Evolutionary conservation across 441 rosid species (phyloP), one percentile per base, ranked within the genome.

Genomic region (Populus hybrid): DNA sequence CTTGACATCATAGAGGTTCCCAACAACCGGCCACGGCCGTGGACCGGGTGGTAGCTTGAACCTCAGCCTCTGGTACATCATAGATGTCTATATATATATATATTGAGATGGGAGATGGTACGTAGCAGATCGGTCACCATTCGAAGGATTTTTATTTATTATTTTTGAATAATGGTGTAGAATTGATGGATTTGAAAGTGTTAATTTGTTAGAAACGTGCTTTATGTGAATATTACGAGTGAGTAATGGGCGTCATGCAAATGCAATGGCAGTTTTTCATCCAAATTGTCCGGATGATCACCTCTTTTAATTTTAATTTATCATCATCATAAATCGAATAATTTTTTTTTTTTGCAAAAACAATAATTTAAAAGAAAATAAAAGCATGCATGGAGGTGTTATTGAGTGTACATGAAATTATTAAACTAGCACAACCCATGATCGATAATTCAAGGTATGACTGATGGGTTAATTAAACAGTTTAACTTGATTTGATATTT

Each of bases 41-140:
- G 99, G 99, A 0, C 99, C 99, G 0, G 99, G 98, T 0, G 99
- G 99, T 5, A 92, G 91, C 84, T 85, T 91, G 90, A 83, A 95
- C 71, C 93, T 79, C 0, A 91, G 86, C 77, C 86, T 85, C 70
- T 84, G 86, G 80, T 84, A 85, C 18, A 90, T 81, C 24, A 24
- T 24, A 6, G n/a, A 50, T 50, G 59, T 50, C n/a, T 3, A 12
- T 3, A 12, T 42, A 11, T 42, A 42, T 42, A 42, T 42, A 11
- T 14, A 42, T 42, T 46, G 50, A 42, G 50, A 42, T 42, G 50
- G 50, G 50, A 42, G 50, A 1, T 42, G 50, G 50, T 10, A 42
- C 50, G 50, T 42, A 42, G 50, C 8, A 10, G 16, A 42, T 3
- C 50, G 8, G 3, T 42, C 50, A 42, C 14, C 50, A 42, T 42